Percentiles rank a stretch among this genome's conserved stretches.
Evolutionary conservation across 352 stramenopile species (phyloP).

Genomic region (Phytophthora sp.): DNA sequence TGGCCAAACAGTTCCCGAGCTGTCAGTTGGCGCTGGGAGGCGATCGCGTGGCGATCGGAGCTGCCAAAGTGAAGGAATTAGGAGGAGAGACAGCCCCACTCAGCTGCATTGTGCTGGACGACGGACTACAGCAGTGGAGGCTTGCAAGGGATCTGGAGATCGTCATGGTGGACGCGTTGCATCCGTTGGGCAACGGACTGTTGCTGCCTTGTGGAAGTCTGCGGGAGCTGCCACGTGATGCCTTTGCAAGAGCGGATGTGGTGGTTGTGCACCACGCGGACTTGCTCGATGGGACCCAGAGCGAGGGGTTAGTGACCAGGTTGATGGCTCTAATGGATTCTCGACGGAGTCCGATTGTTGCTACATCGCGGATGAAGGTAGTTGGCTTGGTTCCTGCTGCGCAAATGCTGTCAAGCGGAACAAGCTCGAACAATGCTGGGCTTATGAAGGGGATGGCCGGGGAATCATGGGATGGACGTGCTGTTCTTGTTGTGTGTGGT

Average conservation of each 20-base stretch:
- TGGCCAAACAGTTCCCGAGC: constrained; percentile 47
- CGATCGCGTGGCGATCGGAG: constrained; percentile 37
- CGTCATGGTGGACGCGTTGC: constrained; percentile 72
- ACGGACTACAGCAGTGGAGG: constrained; percentile 75
- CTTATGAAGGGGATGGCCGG: not conserved
- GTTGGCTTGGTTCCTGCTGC: constrained; percentile 26
- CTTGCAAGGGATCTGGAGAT: constrained; percentile 70
- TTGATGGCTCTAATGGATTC: constrained; percentile 17
- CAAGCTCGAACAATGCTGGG: not conserved
- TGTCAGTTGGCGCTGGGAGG: constrained; percentile 43
- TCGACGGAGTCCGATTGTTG: constrained; percentile 33
- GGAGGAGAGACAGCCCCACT: constrained; percentile 11
- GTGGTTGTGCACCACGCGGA: constrained; percentile 69
- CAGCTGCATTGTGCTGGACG: constrained; percentile 63
- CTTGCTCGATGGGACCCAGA: constrained; percentile 22
- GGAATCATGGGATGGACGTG: constrained; percentile 16
- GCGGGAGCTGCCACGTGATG: constrained; percentile 50
- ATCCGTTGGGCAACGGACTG: constrained; percentile 69
- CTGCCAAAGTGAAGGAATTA: constrained; percentile 38
- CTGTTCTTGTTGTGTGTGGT: constrained; percentile 56
- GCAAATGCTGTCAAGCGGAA: not conserved
- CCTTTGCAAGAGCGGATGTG: constrained; percentile 53
- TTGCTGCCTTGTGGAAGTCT: constrained; percentile 64
- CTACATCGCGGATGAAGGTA: constrained; percentile 58
- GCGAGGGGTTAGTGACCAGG: constrained; percentile 14